Conservation (phyloP, 805 yeast species). For the Zygotorulaspora sp. region DNA sequence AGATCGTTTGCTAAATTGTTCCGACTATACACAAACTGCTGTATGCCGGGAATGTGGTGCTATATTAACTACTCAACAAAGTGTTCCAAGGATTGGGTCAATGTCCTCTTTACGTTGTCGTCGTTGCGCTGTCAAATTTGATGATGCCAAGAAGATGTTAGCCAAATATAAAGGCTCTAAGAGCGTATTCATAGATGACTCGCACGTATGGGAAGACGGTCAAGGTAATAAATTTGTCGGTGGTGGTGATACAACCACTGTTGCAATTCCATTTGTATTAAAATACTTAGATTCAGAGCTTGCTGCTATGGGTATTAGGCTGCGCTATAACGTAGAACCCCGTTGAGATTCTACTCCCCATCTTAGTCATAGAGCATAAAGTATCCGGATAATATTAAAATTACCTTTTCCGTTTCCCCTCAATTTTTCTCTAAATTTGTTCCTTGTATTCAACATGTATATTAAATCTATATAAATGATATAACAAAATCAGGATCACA, state of each 20-base stretch:
- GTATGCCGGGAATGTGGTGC: slow-evolving; percentile 94
- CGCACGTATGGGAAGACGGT: slow-evolving; percentile 95
- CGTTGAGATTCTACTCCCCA: slow-evolving; percentile 5
- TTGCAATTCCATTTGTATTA: slow-evolving; percentile 94
- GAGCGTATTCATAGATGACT: slow-evolving; percentile 51
- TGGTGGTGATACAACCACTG: slow-evolving; percentile 89
- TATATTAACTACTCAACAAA: slow-evolving; percentile 77
- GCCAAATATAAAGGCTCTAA: slow-evolving; percentile 33
- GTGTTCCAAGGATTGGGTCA: slow-evolving; percentile 88
- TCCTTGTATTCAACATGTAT: neutral
- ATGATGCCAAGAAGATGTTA: slow-evolving; percentile 44
- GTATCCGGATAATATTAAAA: too few relatives aligned
- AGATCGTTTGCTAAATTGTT: slow-evolving; percentile 90
- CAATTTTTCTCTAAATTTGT: too few relatives aligned
- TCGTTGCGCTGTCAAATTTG: slow-evolving; percentile 76
- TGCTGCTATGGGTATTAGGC: slow-evolving; percentile 95
- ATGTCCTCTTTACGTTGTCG: slow-evolving; percentile 79
- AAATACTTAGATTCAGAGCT: slow-evolving; percentile 92
- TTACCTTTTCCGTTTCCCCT: too few relatives aligned
- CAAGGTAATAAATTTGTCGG: slow-evolving; percentile 88
- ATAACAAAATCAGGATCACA: too few relatives aligned
- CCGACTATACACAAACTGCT: slow-evolving; percentile 89
- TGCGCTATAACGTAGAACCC: slow-evolving; percentile 84
- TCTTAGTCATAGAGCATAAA: neutral
- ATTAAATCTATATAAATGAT: neutral